Evolutionary conservation across 1,139 yeast species (phyloP).

Genomic region (Yamadazyma epiphylla): DNA sequence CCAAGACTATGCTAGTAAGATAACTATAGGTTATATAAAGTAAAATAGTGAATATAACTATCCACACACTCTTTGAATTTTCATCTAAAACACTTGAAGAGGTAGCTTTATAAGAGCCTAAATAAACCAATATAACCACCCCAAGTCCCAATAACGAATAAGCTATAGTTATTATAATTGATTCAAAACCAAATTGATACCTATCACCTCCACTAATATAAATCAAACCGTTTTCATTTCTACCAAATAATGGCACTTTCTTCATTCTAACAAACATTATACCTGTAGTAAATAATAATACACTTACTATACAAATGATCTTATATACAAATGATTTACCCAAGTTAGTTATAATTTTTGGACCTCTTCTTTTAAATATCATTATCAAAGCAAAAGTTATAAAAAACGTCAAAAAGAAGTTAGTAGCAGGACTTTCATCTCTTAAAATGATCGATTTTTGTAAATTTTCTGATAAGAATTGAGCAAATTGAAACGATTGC

Average conservation of each 20-base stretch:
- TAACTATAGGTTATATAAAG: slow-evolving; percentile 32
- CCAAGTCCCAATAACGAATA: slow-evolving; percentile 44
- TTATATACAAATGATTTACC: slow-evolving; percentile 31
- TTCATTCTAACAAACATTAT: slow-evolving; percentile 59
- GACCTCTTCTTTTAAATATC: slow-evolving; percentile 48
- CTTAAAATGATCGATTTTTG: slow-evolving; percentile 40
- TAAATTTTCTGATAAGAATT: slow-evolving; percentile 44
- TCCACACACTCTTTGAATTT: slow-evolving; percentile 15
- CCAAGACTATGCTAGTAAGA: slow-evolving; percentile 36
- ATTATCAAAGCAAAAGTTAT: slow-evolving; percentile 44
- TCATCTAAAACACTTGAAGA: slow-evolving; percentile 15
- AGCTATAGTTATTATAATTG: slow-evolving; percentile 44
- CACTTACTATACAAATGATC: slow-evolving; percentile 33
- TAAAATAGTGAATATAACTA: slow-evolving; percentile 15
- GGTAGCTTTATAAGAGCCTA: slow-evolving; percentile 29
- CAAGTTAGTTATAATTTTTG: slow-evolving; percentile 27
- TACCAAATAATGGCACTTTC: slow-evolving; percentile 60
- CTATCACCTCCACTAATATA: slow-evolving; percentile 59
- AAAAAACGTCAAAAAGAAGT: slow-evolving; percentile 44
- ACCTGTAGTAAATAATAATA: slow-evolving; percentile 53
- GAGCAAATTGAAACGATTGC: slow-evolving; percentile 48
- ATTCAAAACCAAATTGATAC: slow-evolving; percentile 70
- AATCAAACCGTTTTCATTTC: slow-evolving; percentile 40
- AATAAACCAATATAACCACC: slow-evolving; percentile 33
- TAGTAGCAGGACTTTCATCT: slow-evolving; percentile 35